These are phyloP conservation scores for Lodderomyces theae DNA, from an alignment of 1,139 yeast species.

Conservation along the genomic window DNA sequence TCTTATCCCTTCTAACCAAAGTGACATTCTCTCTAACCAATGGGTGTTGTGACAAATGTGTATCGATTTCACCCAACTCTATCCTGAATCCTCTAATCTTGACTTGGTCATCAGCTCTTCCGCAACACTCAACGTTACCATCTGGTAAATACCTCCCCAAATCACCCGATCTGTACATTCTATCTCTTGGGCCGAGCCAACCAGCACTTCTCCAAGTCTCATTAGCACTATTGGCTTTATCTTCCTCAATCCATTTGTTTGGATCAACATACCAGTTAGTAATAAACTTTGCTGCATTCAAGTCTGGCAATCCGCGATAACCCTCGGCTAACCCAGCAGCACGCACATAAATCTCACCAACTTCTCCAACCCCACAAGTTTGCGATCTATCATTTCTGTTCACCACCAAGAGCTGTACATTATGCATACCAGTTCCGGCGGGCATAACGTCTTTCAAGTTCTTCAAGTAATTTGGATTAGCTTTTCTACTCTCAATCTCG, in stretches of 20 bases:
- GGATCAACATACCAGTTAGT: conserved; percentile 83
- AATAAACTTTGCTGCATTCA: conserved; percentile 83
- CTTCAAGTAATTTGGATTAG: conserved; percentile 72
- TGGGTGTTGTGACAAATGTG: conserved; percentile 91
- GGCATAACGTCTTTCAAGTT: conserved; percentile 95
- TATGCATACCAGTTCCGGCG: conserved; percentile 96
- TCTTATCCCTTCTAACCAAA: conserved; percentile 87
- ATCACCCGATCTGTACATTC: conserved; percentile 96
- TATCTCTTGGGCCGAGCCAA: conserved; percentile 93
- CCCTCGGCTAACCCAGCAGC: conserved; percentile 99
- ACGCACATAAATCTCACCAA: conserved; percentile 96
- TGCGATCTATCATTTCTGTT: conserved; percentile 84
- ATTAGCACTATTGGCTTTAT: conserved; percentile 31
- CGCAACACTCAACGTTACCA: conserved; percentile 97
- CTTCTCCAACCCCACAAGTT: conserved; percentile 97
- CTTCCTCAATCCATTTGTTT: conserved; percentile 57
- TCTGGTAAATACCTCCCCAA: conserved; percentile 94
- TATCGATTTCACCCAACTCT: conserved; percentile 96
- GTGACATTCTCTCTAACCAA: conserved; percentile 89
- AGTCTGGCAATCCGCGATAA: conserved; percentile 84
- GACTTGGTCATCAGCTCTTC: conserved; percentile 98
- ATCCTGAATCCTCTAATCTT: conserved; percentile 98
- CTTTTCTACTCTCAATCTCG: conserved; percentile 72
- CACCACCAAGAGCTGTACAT: conserved; percentile 91
- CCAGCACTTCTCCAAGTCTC: conserved; percentile 72